These are phyloP conservation scores for Kwoniella sp. DNA, from an alignment of 768 basidiomycete genomes.

Conservation along the genomic window DNA sequence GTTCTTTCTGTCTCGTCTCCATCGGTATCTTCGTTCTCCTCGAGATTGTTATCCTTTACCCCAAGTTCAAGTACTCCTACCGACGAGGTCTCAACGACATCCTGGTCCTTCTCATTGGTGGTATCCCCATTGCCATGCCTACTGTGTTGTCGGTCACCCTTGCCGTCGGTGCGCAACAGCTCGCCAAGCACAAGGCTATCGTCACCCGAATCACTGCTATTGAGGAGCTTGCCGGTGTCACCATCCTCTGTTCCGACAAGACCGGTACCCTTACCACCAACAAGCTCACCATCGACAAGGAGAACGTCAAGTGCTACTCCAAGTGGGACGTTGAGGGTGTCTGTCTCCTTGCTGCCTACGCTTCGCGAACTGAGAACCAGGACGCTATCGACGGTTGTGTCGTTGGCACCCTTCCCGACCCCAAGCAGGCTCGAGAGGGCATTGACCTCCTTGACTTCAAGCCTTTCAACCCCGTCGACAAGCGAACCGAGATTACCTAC, in stretches of 20 bases:
- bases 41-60: conserved; percentile 90
- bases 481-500: conserved; percentile 98
- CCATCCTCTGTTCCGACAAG: conserved; percentile 98
- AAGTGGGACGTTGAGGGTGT: conserved; percentile 84
- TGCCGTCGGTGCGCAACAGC: conserved; percentile 96
- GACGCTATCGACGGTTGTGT: conserved; percentile 93
- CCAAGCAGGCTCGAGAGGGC: conserved; percentile 71
- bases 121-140: conserved; percentile 99
- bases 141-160: conserved; percentile 97
- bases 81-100: conserved; percentile 95
- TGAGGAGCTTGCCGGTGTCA: conserved; percentile 96
- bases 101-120: conserved; percentile 97
- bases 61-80: conserved; percentile 83
- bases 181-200: conserved; percentile 98
- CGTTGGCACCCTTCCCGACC: conserved; percentile 70
- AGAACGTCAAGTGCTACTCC: conserved; percentile 85
- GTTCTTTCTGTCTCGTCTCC: conserved; percentile 91
- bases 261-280: conserved; percentile 97
- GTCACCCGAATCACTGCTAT: conserved; percentile 99
- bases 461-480: conserved; percentile 98
- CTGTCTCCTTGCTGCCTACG: conserved; percentile 88
- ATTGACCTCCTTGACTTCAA: conserved; percentile 98
- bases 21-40: conserved; percentile 94
- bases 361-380: conserved; percentile 97
- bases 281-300: conserved; percentile 95